Evolutionary conservation across 2,329 filamentous ascomycete genomes (phyloP).

Genomic region (Zarea fungicola): DNA sequence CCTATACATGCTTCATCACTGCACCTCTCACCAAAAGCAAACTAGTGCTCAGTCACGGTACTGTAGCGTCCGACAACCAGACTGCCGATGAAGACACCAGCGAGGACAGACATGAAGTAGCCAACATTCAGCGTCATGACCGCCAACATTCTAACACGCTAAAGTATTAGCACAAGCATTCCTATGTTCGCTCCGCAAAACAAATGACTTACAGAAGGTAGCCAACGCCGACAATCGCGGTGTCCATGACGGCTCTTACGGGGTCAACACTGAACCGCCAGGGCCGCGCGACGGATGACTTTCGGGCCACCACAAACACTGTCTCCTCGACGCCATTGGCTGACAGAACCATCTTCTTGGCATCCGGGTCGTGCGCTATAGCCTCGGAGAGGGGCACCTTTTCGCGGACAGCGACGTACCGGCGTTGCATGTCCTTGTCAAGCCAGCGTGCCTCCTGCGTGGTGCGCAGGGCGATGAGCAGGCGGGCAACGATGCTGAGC

Average conservation of each 20-base stretch:
- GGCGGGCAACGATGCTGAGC: constrained; percentile 65
- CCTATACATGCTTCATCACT: background rate
- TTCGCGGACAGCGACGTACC: constrained; percentile 71
- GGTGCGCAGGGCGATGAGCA: constrained; percentile 66
- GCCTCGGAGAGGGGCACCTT: constrained; percentile 54
- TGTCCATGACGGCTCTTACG: constrained; percentile 64
- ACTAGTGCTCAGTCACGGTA: constrained; percentile 41
- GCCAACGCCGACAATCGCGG: constrained; percentile 67
- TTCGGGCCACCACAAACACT: constrained; percentile 65
- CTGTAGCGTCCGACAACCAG: constrained; percentile 69
- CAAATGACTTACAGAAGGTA: constrained; percentile 71
- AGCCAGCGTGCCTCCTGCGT: constrained; percentile 61
- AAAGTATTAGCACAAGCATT: constrained; percentile 9
- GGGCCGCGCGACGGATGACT: constrained; percentile 50
- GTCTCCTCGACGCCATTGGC: constrained; percentile 77
- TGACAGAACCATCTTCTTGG: constrained; percentile 62
- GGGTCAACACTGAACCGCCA: constrained; percentile 81
- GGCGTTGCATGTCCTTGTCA: constrained; percentile 64
- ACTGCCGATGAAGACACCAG: constrained; percentile 80
- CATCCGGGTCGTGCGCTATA: constrained; percentile 53
- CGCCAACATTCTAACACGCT: constrained; percentile 71
- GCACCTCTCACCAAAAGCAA: background rate
- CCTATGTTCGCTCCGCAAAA: background rate
- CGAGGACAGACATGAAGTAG: constrained; percentile 76
- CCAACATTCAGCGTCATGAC: constrained; percentile 88